Conservation (phyloP, 805 yeast genomes). For the Lipomyces sp. region DNA sequence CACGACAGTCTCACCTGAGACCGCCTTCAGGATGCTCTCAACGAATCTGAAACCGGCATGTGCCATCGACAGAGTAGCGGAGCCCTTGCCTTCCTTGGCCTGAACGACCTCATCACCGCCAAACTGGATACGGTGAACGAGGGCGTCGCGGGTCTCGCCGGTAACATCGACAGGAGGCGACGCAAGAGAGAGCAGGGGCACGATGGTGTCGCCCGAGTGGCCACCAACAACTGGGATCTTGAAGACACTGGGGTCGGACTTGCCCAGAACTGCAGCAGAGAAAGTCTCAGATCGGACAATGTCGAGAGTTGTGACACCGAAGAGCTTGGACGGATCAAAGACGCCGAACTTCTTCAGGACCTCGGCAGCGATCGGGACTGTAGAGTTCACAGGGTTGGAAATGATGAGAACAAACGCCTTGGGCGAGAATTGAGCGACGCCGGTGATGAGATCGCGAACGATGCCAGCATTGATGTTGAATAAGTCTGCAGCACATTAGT, state of each 20-base stretch:
- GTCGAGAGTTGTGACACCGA: slow-evolving; percentile 89
- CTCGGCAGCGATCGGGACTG: slow-evolving; percentile 85
- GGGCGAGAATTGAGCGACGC: slow-evolving; percentile 69
- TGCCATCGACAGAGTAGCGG: slow-evolving; percentile 96
- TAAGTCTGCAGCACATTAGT: slow-evolving; percentile 41
- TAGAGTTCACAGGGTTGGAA: slow-evolving; percentile 91
- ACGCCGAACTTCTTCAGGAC: slow-evolving; percentile 64
- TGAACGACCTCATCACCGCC: slow-evolving; percentile 97
- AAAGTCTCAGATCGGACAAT: slow-evolving; percentile 84
- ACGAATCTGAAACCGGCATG: slow-evolving; percentile 85
- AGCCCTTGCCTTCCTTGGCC: slow-evolving; percentile 92
- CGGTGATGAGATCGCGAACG: slow-evolving; percentile 67
- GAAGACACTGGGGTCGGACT: slow-evolving; percentile 46
- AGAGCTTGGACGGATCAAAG: slow-evolving; percentile 66
- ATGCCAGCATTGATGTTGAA: slow-evolving; percentile 82
- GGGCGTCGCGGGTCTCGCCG: slow-evolving; percentile 46
- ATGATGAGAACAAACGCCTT: slow-evolving; percentile 75
- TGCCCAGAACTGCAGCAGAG: slow-evolving; percentile 53
- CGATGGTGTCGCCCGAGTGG: slow-evolving; percentile 92
- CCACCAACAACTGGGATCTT: slow-evolving; percentile 82
- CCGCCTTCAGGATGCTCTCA: slow-evolving; percentile 47
- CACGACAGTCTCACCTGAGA: slow-evolving; percentile 16
- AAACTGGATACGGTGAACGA: slow-evolving; percentile 88
- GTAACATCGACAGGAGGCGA: slow-evolving; percentile 37
- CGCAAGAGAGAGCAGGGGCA: slow-evolving; percentile 65